Evolutionary conservation across 2,329 filamentous ascomycete genomes (phyloP), one percentile per base, ranked within the genome.

Genomic region (Verticillium klebahnii): DNA sequence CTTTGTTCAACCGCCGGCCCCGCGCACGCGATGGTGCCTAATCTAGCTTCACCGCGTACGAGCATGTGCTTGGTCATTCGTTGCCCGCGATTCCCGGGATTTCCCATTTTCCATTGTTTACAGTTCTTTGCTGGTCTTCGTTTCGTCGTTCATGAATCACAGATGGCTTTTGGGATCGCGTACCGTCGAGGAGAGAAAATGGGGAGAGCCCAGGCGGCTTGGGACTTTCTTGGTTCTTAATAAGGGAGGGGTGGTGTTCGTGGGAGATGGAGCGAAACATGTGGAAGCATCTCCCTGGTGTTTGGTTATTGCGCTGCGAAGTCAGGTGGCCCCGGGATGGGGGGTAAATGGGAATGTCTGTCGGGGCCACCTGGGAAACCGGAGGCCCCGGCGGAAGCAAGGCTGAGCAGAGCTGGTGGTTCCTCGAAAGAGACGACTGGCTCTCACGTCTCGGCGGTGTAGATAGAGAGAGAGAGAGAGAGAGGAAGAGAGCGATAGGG

Each of bases 161-260:
- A 65, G 63, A 65, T 60, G 63, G 62, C 56, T 60, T 50, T 50
- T n/a, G 40, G 40, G 40, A 23, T 12, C 12, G 40, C 40, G 19
- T n/a, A 25, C 40, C 40, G 40, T 50, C 40, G 19, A 50, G 70
- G 68, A 61, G 69, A 68, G 31, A 31, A 40, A 40, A 73, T 69
- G 71, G 70, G 68, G 69, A 70, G 69, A 70, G 74, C 73, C 73
- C 74, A 70, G 73, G 74, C 69, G 74, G 73, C 73, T 72, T 67
- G 67, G 69, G 69, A 71, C 73, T 71, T 63, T 63, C 63, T 63
- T 63, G 64, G 63, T 66, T 63, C 59, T 63, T 50, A 66, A 65
- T 65, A 32, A 9, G 9, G 40, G 19, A 19, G n/a, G 40, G 25
- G 25, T 23, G 25, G 40, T 50, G 40, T 50, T 50, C 40, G 40